phyloP scores from a whole-genome alignment of 805 yeast species.

The Lachancea quebecensis region DNA sequence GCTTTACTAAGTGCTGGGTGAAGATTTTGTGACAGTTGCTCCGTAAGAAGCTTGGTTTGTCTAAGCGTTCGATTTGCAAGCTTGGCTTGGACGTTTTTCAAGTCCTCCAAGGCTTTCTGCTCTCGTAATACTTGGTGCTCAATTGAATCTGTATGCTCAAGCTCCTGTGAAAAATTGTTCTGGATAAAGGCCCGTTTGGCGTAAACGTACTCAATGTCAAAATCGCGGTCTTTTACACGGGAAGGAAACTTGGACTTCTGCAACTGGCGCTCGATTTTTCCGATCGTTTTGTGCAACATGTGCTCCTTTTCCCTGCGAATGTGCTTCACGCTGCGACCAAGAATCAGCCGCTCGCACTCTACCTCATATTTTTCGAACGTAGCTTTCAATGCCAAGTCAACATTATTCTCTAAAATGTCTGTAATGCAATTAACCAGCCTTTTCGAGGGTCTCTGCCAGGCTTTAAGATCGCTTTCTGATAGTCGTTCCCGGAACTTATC shows the following conservation, averaged over 20 bases:
- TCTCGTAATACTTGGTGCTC: conserved; percentile 20
- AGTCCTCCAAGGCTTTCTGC: conserved; percentile 15
- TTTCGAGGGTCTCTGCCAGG: conserved; percentile 22
- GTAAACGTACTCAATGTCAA: conserved; percentile 28
- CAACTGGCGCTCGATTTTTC: conserved; percentile 19
- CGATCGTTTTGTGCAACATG: conserved; percentile 14
- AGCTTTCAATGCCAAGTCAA: conserved; percentile 18
- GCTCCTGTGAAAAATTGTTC: conserved; percentile 18
- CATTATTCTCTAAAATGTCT: conserved; percentile 22
- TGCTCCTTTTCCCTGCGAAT: conserved; percentile 19
- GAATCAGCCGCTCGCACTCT: conserved; percentile 15
- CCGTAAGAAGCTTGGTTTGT: conserved; percentile 15
- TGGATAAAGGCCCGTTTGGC: conserved; percentile 28
- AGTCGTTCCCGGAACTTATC: conserved; percentile 16
- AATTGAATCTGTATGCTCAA: conserved; percentile 19
- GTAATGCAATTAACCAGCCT: conserved; percentile 15
- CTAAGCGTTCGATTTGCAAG: conserved; percentile 8
- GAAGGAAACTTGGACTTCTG: conserved; percentile 23
- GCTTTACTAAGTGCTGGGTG: conserved; percentile 27
- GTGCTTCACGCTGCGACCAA: conserved; percentile 11
- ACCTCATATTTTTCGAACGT: conserved; percentile 18
- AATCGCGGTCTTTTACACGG: conserved; percentile 18
- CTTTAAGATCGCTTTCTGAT: conserved; percentile 16
- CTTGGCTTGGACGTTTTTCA: conserved; percentile 4
- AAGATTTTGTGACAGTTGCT: conserved; percentile 16